A percentile compares a stretch with the other conserved stretches of the same genome.
These are phyloP conservation scores for Coemansia sp. DNA, from an alignment of 192 early-diverging fungal genomes.

Conservation along the genomic window DNA sequence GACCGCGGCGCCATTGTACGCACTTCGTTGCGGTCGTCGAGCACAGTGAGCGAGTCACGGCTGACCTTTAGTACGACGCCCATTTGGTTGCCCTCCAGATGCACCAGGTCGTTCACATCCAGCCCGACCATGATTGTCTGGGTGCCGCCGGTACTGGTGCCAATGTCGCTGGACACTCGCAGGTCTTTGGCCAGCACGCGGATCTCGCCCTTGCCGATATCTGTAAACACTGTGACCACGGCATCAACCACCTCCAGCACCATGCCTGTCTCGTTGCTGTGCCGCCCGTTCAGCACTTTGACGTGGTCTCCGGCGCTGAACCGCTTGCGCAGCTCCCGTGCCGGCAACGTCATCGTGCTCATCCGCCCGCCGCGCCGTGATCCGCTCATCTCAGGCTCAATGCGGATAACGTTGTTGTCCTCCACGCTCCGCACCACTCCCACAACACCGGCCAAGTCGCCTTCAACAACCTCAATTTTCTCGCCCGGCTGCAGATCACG, in stretches of 20 bases:
- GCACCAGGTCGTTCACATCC: constrained; percentile 87
- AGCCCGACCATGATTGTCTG: constrained; percentile 61
- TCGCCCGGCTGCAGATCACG: constrained; percentile 76
- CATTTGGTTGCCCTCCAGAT: constrained; percentile 69
- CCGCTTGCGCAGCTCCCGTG: constrained; percentile 81
- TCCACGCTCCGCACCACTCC: constrained; percentile 78
- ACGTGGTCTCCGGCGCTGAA: constrained; percentile 93
- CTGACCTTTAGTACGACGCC: constrained; percentile 84
- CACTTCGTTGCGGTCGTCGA: constrained; percentile 74
- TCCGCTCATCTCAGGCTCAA: constrained; percentile 64
- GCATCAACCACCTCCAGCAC: constrained; percentile 81
- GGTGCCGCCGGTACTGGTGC: constrained; percentile 46
- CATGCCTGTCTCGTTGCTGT: constrained; percentile 84
- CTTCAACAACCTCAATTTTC: constrained; percentile 79
- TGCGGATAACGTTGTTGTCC: constrained; percentile 64
- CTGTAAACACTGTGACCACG: constrained; percentile 76
- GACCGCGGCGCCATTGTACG: constrained; percentile 66
- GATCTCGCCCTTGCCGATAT: constrained; percentile 69
- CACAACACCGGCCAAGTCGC: constrained; percentile 75
- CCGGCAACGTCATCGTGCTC: constrained; percentile 56
- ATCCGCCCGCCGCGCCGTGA: constrained; percentile 43
- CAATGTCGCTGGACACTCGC: constrained; percentile 71
- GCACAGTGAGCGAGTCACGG: constrained; percentile 68
- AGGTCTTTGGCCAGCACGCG: constrained; percentile 90
- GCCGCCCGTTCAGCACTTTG: constrained; percentile 83